These are phyloP conservation scores for Cyathus striatus DNA, from an alignment of 768 basidiomycete genomes.

Conservation along the genomic window DNA sequence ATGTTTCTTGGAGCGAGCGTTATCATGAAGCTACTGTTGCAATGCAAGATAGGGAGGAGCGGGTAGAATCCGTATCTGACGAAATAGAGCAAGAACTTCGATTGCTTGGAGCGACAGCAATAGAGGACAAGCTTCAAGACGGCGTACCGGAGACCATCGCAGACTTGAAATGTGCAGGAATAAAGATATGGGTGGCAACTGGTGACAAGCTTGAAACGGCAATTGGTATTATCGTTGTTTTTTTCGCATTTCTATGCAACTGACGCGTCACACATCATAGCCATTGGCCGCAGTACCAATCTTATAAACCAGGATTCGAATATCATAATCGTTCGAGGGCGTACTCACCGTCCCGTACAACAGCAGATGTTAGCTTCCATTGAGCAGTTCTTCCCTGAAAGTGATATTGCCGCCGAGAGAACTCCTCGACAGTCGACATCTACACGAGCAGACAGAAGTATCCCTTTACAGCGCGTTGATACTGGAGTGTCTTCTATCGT, in stretches of 20 bases:
- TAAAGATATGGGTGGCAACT: conserved; percentile 98
- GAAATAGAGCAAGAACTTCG: conserved; percentile 79
- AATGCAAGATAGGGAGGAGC: conserved; percentile 74
- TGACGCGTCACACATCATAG: conserved; percentile 33
- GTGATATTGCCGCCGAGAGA: conserved; percentile 42
- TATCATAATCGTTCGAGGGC: conserved; percentile 87
- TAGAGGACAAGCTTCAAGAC: conserved; percentile 95
- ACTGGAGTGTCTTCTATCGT: conserved; percentile 72
- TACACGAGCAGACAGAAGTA: conserved; percentile 12
- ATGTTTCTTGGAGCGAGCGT: conserved; percentile 64
- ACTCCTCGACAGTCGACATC: conserved; percentile 10
- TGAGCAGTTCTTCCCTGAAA: conserved; percentile 86
- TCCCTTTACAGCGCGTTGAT: conserved; percentile 55
- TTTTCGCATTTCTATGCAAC: neutral
- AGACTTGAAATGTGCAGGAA: conserved; percentile 93
- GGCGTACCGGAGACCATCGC: conserved; percentile 97
- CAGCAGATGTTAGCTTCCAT: conserved; percentile 77
- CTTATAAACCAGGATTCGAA: conserved; percentile 88
- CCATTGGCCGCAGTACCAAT: conserved; percentile 97
- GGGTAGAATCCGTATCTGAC: conserved; percentile 72
- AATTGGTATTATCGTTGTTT: conserved; percentile 48
- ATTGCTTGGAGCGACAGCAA: conserved; percentile 92
- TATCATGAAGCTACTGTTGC: conserved; percentile 79
- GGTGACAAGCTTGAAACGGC: conserved; percentile 98
- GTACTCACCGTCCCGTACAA: conserved; percentile 62